Conservation (phyloP, 2,329 filamentous ascomycete species). For the Zasmidium angulare region DNA sequence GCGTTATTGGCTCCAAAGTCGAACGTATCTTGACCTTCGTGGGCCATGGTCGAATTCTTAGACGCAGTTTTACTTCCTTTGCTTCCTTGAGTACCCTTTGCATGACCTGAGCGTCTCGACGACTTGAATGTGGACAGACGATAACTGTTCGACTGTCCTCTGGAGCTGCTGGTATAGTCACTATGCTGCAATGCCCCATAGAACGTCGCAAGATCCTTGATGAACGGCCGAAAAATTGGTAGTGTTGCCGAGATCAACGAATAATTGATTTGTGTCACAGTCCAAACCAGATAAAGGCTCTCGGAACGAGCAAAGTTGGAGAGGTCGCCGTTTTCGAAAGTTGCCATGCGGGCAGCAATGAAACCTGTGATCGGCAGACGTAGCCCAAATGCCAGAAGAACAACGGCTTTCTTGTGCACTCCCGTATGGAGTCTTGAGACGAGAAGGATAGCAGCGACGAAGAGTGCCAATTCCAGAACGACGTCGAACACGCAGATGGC, state of each 20-base stretch:
- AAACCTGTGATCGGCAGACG: constrained; percentile 17
- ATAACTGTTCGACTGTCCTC: constrained; percentile 5
- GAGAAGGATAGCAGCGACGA: constrained; percentile 13
- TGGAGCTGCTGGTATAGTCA: constrained; percentile 5
- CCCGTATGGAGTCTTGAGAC: constrained; percentile 11
- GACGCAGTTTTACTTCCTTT: background rate
- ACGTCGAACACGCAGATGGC: constrained; percentile 13
- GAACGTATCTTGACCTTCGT: constrained; percentile 3
- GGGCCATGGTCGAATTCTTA: background rate
- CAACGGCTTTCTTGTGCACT: constrained; percentile 14
- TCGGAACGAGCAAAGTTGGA: constrained; percentile 9
- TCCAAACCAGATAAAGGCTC: constrained; percentile 19
- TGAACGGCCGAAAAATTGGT: constrained; percentile 12
- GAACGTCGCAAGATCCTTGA: constrained; percentile 17
- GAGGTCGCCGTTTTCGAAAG: constrained; percentile 3
- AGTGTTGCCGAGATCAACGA: constrained; percentile 15
- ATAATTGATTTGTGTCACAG: constrained; percentile 19
- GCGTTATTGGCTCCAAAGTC: constrained; percentile 6
- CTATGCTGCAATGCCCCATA: constrained; percentile 15
- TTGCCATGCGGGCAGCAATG: constrained; percentile 14
- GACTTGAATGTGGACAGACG: constrained; percentile 8
- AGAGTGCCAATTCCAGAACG: constrained; percentile 12
- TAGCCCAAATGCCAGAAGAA: constrained; percentile 16
- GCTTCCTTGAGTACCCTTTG: background rate
- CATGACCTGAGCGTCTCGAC: constrained; percentile 1